phyloP scores from a whole-genome alignment of 2,329 filamentous ascomycete genomes.

The Aspergillus sp. region DNA sequence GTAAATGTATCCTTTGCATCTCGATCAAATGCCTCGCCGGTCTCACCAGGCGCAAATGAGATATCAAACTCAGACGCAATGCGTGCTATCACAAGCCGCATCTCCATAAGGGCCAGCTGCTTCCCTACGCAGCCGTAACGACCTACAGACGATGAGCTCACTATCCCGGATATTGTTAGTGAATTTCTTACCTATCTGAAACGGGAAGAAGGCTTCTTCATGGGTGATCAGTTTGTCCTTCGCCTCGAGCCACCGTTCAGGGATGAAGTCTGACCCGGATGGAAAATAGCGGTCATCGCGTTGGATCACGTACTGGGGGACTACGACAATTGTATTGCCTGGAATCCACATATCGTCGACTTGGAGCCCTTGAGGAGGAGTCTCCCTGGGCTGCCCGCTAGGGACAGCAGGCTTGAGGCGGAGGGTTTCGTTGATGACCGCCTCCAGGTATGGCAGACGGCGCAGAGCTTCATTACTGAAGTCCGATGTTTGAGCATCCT shows the following conservation, averaged over 20 bases:
- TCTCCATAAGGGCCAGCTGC: conserved; percentile 1
- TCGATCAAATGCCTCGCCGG: background rate
- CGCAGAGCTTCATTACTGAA: conserved; percentile 3
- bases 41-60: background rate
- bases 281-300: conserved; percentile 7
- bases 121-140: conserved; percentile 3
- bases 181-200: background rate
- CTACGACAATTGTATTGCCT: conserved; percentile 5
- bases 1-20: conserved; percentile 2
- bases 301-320: conserved; percentile 9
- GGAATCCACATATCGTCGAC: conserved; percentile 12
- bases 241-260: conserved; percentile 2
- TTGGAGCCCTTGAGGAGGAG: conserved; percentile 33
- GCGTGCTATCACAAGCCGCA: background rate
- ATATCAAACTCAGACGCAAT: conserved; percentile 1
- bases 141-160: background rate
- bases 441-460: conserved; percentile 24
- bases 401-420: conserved; percentile 41
- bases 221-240: background rate
- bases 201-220: conserved; percentile 5
- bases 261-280: background rate
- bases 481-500: background rate
- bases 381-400: conserved; percentile 37
- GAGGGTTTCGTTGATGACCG: conserved; percentile 35
- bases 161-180: background rate